Conservation (phyloP, 139 green algal genomes). For the Limnomonas spitsbergensis region DNA sequence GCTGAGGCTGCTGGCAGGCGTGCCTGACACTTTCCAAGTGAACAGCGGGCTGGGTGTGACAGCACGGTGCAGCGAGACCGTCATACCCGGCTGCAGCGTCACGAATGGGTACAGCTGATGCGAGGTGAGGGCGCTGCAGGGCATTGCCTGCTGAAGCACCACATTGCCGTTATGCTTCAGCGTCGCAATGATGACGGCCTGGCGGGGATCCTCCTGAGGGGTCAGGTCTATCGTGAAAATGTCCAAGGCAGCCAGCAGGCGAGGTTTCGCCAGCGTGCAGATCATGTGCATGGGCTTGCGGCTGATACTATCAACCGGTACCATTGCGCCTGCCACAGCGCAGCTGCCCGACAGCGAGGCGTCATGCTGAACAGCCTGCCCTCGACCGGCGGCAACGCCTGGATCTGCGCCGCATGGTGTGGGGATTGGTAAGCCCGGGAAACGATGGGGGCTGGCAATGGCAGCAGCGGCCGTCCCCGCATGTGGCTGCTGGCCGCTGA, state of each 20-base stretch:
- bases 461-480: not conserved
- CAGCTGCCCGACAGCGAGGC: not conserved
- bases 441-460: not conserved
- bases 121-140: constrained; percentile 21
- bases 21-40: constrained; percentile 31
- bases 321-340: not conserved
- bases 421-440: not conserved
- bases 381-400: not conserved
- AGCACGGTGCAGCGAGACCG: constrained; percentile 47
- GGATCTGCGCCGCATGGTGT: not conserved
- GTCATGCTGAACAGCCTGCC: not conserved
- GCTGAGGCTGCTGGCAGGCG: constrained; percentile 14
- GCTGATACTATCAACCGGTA: constrained; percentile 42
- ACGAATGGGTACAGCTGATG: constrained; percentile 57
- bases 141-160: constrained; percentile 23
- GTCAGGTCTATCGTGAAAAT: constrained; percentile 53
- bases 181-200: constrained; percentile 53
- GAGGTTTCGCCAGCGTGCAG: constrained; percentile 27
- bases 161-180: constrained; percentile 34
- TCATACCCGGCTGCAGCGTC: constrained; percentile 47
- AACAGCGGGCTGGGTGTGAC: constrained; percentile 57
- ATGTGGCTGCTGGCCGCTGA: not conserved
- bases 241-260: constrained; percentile 21
- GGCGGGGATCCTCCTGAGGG: constrained; percentile 50
- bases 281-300: constrained; percentile 54